These are phyloP conservation scores for Pythium monospermum DNA, from an alignment of 352 stramenopile genomes.

Conservation along the genomic window DNA sequence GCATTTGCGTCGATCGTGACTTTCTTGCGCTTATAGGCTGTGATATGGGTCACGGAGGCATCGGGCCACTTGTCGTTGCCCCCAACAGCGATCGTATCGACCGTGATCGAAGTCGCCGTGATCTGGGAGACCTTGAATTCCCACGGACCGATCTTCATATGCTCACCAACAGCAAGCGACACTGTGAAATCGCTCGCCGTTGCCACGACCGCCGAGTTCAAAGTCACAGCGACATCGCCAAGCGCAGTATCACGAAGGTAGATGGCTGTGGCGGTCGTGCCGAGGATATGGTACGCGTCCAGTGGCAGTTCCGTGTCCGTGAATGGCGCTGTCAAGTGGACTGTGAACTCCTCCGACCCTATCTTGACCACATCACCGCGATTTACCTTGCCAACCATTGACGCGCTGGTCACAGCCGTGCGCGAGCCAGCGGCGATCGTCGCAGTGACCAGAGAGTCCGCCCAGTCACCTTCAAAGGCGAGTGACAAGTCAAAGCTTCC, in stretches of 20 bases:
- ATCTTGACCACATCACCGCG: slow-evolving; percentile 58
- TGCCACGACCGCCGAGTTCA: slow-evolving; percentile 24
- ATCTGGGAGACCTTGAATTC: slow-evolving; percentile 44
- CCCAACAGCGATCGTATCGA: slow-evolving; percentile 25
- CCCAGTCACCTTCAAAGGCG: slow-evolving; percentile 61
- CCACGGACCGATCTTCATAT: slow-evolving; percentile 49
- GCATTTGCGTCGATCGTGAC: slow-evolving; percentile 43
- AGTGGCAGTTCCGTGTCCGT: slow-evolving; percentile 61
- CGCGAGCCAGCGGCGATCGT: slow-evolving; percentile 46
- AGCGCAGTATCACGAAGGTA: slow-evolving; percentile 57
- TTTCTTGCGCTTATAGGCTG: slow-evolving; percentile 65
- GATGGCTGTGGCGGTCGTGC: slow-evolving; percentile 25
- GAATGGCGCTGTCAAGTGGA: slow-evolving; percentile 63
- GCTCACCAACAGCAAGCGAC: slow-evolving; percentile 32
- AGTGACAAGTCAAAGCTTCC: slow-evolving; percentile 71
- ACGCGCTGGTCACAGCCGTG: slow-evolving; percentile 29
- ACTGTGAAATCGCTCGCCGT: slow-evolving; percentile 42
- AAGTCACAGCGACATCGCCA: slow-evolving; percentile 50
- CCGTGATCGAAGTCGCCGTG: slow-evolving; percentile 23
- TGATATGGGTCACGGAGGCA: slow-evolving; percentile 38
- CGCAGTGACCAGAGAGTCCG: slow-evolving; percentile 27
- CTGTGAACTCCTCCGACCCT: slow-evolving; percentile 46
- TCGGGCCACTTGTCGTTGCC: slow-evolving; percentile 34
- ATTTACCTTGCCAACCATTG: slow-evolving; percentile 67
- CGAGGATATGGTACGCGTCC: slow-evolving; percentile 62